Conservation (phyloP, 2,329 filamentous ascomycete species). For the Neonectria magnoliae region DNA sequence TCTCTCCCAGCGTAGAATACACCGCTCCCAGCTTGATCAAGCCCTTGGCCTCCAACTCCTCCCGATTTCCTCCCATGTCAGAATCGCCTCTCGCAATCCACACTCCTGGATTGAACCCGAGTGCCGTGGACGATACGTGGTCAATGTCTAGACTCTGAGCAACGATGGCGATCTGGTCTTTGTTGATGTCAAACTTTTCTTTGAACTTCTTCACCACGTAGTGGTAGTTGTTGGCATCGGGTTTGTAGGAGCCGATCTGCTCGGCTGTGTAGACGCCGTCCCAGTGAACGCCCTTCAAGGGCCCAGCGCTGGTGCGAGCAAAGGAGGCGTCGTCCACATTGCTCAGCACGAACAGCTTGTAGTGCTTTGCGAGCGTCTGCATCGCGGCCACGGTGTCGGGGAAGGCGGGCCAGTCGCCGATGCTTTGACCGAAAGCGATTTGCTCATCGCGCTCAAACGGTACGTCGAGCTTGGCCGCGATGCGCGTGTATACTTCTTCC, state of each 20-base stretch:
- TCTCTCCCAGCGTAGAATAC: no score
- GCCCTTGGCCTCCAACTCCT: conserved; percentile 19
- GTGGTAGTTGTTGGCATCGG: conserved; percentile 69
- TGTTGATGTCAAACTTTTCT: conserved; percentile 61
- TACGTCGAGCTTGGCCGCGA: conserved; percentile 55
- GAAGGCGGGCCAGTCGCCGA: conserved; percentile 66
- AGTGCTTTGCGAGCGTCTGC: conserved; percentile 56
- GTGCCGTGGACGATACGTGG: conserved; percentile 69
- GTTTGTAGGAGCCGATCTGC: conserved; percentile 77
- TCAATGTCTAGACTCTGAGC: conserved; percentile 74
- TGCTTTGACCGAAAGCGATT: conserved; percentile 57
- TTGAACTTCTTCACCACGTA: conserved; percentile 67
- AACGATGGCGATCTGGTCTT: conserved; percentile 69
- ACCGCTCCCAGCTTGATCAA: no score
- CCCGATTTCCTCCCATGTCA: conserved; percentile 26
- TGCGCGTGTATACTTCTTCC: conserved; percentile 42
- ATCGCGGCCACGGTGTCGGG: conserved; percentile 65
- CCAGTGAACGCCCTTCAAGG: conserved; percentile 61
- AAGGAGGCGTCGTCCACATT: conserved; percentile 62
- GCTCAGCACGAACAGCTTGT: conserved; percentile 67
- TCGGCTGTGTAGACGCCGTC: conserved; percentile 75
- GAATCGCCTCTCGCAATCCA: conserved; percentile 67
- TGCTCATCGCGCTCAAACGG: conserved; percentile 50
- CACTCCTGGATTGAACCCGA: conserved; percentile 64
- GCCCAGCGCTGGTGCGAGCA: conserved; percentile 34